Base-by-base conservation (phyloP, 2,329 filamentous ascomycete species). In the Graphilbum fragrans region DNA sequence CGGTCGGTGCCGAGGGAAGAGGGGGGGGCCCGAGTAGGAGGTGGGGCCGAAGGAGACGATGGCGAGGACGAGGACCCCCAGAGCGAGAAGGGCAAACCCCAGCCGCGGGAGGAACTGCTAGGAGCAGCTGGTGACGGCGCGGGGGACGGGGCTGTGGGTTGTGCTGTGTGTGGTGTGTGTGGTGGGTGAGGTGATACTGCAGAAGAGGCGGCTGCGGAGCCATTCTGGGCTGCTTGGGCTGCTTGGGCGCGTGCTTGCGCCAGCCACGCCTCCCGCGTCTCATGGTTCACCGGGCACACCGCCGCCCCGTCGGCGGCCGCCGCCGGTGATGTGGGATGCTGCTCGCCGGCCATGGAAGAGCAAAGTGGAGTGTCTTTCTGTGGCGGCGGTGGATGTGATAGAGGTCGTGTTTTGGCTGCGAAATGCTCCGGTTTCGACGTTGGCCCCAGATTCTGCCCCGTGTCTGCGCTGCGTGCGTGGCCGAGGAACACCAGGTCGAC, bases 221-320 rank as follows among this genome's bases (percentile, higher is more conserved):
- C 32, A 14, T 14, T 9, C 19, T 38, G 37, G 22, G 29, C 25
- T 39, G 29, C 29, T 27, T 35, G 32, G 14, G 32, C 61, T 39
- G 61, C 45, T 59, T 70, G 64, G 56, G 75, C 61, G 47, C 64
- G 66, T 33, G 80, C 77, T 55, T 86, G 77, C 43, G 73, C 69
- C 31, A 96, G 73, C 90, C 90, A 98, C 53, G 82, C 77, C 53
- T 87, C 82, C 53, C 92, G 82, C 40, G 86, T 82, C 54, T 86
- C 84, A 64, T 88, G 83, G 63, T 96, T 88, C 54, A 96, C 86
- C 5, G 92, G 92, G 55, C 92, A 96, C 44, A 45, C 41, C 42
- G 47, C 41, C 29, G 47, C 37, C 11, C 47, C 27, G 29, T 47
- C 49, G 38, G 38, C 29, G 35, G 18, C 11, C 19, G 21, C 35